Percentiles rank a stretch among this genome's conserved stretches.
phyloP scores from a whole-genome alignment of 2,329 filamentous ascomycete species.

The Botryosphaeria dothidea region DNA sequence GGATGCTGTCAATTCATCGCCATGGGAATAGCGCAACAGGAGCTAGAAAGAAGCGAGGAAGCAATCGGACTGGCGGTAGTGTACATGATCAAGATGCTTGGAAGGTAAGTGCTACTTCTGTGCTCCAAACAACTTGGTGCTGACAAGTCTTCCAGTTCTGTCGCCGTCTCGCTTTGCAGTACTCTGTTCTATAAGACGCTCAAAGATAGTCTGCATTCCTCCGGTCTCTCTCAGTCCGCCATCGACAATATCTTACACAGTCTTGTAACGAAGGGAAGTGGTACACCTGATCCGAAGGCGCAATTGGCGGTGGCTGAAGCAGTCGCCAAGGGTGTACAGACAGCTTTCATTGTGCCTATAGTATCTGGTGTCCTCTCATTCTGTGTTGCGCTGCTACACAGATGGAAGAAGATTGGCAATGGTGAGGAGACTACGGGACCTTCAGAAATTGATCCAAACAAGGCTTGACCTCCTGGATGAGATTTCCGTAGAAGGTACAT shows the following conservation, averaged over 20 bases:
- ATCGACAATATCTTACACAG: neutral
- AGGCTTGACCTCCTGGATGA: neutral
- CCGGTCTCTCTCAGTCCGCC: neutral
- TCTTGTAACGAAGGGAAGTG: neutral
- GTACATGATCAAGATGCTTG: conserved; percentile 1
- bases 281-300: neutral
- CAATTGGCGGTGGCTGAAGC: neutral
- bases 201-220: neutral
- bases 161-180: neutral
- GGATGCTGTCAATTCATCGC: conserved; percentile 7
- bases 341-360: neutral
- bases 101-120: neutral
- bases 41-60: neutral
- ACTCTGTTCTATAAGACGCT: neutral
- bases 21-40: conserved; percentile 2
- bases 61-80: neutral
- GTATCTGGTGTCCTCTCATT: neutral
- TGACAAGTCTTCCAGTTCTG: neutral
- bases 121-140: too few species aligned
- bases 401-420: neutral
- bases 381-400: neutral
- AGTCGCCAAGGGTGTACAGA: neutral
- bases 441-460: neutral
- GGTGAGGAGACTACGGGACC: neutral
- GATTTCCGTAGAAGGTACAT: neutral